Evolutionary conservation across 23 red algal genomes (phyloP).

Genomic region (Chondrus crispus): DNA sequence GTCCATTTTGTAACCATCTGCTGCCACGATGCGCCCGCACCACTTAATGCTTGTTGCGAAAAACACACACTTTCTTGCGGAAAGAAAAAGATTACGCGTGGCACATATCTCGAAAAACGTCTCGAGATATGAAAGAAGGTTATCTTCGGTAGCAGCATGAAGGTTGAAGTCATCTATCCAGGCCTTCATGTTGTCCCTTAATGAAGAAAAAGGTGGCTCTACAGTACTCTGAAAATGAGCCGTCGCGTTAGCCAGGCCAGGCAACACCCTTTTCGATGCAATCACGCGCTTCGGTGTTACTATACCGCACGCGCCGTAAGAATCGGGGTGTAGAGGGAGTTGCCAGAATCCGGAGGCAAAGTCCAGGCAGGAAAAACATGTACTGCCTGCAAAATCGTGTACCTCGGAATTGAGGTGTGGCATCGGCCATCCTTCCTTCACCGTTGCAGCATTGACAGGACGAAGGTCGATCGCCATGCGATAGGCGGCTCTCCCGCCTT

Average conservation of each 20-base stretch:
- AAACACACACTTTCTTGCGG: not conserved
- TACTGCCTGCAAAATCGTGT: not conserved
- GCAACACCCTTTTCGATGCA: not conserved
- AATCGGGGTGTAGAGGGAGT: not conserved
- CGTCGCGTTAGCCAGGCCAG: not conserved
- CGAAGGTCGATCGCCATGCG: not conserved
- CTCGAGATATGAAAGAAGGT: not conserved
- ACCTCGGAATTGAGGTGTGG: not conserved
- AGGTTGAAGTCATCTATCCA: slow-evolving; percentile 42
- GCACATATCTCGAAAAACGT: not conserved
- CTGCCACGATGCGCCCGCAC: not conserved
- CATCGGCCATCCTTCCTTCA: not conserved
- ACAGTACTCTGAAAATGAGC: not conserved
- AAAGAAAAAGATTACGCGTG: not conserved
- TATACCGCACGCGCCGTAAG: not conserved
- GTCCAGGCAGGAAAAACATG: not conserved
- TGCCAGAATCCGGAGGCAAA: not conserved
- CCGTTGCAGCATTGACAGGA: not conserved
- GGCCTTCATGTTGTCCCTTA: not conserved
- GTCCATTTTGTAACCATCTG: not conserved
- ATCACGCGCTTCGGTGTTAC: not conserved
- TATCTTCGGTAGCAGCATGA: not conserved
- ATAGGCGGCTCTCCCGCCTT: not conserved
- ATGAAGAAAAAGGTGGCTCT: not conserved
- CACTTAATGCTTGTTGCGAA: not conserved